Conservation (phyloP, 164 flowering plant genomes). For the Chloranthus sessilifolius region DNA sequence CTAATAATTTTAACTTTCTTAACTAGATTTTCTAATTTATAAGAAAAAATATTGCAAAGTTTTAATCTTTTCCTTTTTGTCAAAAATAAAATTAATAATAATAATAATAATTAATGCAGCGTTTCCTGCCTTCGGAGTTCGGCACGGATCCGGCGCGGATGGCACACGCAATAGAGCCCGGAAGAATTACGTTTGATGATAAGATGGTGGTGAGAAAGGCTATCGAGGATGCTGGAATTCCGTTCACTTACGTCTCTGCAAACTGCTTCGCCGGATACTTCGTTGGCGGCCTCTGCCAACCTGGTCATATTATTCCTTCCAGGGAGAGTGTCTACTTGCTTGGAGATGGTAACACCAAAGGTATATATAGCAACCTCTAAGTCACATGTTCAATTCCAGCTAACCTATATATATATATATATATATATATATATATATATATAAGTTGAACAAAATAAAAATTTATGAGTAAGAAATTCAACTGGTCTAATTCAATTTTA, state of each 20-base stretch:
- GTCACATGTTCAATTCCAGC: too few relatives aligned
- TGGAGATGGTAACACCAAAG: conserved; percentile 19
- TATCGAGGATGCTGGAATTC: conserved; percentile 20
- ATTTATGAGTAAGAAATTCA: too few relatives aligned
- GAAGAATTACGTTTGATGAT: conserved; percentile 21
- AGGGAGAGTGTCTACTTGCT: conserved; percentile 9
- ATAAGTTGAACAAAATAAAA: too few relatives aligned
- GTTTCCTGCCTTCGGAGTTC: conserved; percentile 22
- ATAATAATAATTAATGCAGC: too few relatives aligned
- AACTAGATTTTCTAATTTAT: too few relatives aligned
- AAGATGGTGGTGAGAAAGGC: conserved; percentile 24
- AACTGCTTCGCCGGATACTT: conserved; percentile 27
- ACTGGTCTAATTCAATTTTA: too few relatives aligned
- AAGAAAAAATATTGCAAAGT: too few relatives aligned
- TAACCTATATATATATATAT: too few relatives aligned
- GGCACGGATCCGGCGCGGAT: conserved; percentile 21
- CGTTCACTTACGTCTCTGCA: conserved; percentile 22
- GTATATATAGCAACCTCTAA: neutral
- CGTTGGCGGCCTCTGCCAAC: conserved; percentile 15
- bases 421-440: too few relatives aligned
- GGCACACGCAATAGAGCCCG: conserved; percentile 19
- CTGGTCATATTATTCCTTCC: conserved; percentile 9
- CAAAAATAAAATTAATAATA: too few relatives aligned
- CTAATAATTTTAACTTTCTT: too few relatives aligned
- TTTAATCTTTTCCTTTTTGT: too few relatives aligned